Evolutionary conservation across 1,139 yeast species (phyloP), one percentile per base, ranked within the genome.

Genomic region (Hyphopichia wangnamkhiaoensis): DNA sequence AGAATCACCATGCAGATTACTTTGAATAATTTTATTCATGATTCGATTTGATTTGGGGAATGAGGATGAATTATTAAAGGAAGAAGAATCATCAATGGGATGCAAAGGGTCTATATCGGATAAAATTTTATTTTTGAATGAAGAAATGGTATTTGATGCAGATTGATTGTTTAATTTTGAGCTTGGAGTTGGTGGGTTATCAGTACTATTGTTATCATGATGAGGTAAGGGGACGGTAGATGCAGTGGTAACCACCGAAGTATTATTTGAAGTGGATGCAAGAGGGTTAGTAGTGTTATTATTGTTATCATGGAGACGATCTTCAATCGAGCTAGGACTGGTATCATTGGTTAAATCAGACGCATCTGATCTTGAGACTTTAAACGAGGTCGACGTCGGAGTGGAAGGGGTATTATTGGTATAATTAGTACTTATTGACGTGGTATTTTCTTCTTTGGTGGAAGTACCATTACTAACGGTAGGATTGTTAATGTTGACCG

Each of bases 351-450:
- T 57, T 18, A 52, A 43, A 26, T 52, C 57, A 4, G 59, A 53
- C 2, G 53, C 48, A 36, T 54, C 63, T 5, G 61, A 56, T 12
- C 52, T 49, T 2, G 59, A 50, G 15, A 48, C 55, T 38, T 63
- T 65, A 39, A 61, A 61, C 12, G 68, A 63, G 3, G 59, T 59
- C 7, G 70, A 70, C 4, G 67, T 61, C 7, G 70, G 71, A 6
- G 67, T 61, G 3, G 70, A 62, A 2, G 68, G 67, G 2, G 51
- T 30, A 15, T 40, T 35, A 12, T 31, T 41, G 35, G 31, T 31
- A 8, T 21, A 24, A 25, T 23, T 32, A 16, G 25, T 23, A 24
- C 12, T 23, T 12, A 12, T 23, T 23, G 26, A 23, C 26, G 26
- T 9, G 26, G 19, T 23, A 10, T 10, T 18, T 24, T 14, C 17